A percentile compares a stretch with the other conserved stretches of the same genome.
Conservation (phyloP, 164 flowering plant species). For the Liquidambar formosana region DNA sequence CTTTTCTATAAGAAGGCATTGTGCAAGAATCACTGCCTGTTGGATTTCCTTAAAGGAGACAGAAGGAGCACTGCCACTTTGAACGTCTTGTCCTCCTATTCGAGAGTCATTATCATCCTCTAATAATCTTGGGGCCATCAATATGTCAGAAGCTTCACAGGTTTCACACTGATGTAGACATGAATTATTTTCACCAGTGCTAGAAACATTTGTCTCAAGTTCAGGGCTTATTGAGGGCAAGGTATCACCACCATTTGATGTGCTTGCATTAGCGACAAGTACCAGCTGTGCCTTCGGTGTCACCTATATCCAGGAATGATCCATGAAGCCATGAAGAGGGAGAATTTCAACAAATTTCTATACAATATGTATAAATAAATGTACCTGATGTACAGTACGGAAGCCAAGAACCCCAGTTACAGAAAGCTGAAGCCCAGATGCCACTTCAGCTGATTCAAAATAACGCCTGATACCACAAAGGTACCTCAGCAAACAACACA, state of each 20-base stretch:
- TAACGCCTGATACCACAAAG: conserved; percentile 38
- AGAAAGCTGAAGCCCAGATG: conserved; percentile 65
- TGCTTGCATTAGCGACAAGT: conserved; percentile 48
- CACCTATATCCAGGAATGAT: conserved; percentile 35
- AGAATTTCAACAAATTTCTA: not conserved
- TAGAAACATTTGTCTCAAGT: conserved; percentile 20
- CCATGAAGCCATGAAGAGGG: conserved; percentile 7
- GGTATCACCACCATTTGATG: conserved; percentile 20
- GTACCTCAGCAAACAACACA: not conserved
- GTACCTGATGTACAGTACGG: conserved; percentile 84
- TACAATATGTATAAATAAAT: not conserved
- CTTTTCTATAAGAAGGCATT: conserved; percentile 73
- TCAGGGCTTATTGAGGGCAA: conserved; percentile 10
- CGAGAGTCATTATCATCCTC: conserved; percentile 30
- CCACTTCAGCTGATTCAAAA: conserved; percentile 60
- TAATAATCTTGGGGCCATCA: conserved; percentile 65
- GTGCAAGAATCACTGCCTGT: conserved; percentile 75
- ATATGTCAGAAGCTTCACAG: conserved; percentile 60
- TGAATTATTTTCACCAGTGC: conserved; percentile 17
- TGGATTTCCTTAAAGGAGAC: conserved; percentile 45
- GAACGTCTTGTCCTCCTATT: conserved; percentile 15
- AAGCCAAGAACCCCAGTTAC: conserved; percentile 84
- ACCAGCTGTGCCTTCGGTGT: conserved; percentile 82
- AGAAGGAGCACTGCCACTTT: conserved; percentile 20
- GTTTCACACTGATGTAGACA: conserved; percentile 27